Evolutionary conservation across 2,329 filamentous ascomycete genomes (phyloP), one percentile per base, ranked within the genome.

Genomic region (Knufia fluminis): DNA sequence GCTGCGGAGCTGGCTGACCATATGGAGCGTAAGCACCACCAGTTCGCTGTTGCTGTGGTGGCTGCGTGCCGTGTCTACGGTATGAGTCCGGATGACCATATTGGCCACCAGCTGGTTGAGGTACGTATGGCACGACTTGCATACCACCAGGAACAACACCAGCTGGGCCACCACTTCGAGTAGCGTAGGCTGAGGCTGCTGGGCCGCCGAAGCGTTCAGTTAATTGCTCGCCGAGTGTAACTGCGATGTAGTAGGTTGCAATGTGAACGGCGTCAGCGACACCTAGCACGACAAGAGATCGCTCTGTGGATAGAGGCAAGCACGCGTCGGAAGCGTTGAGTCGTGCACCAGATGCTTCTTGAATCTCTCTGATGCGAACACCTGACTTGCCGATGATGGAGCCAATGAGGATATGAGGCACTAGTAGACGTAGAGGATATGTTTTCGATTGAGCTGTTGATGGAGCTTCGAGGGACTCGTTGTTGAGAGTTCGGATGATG

Each of bases 181-280:
- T 95, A 41, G 92, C 92, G 65, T 98, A 98, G 24, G 92, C 91
- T n/a, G 92, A 98, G 44, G 92, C 91, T 51, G 89, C 89, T 17
- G 92, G 90, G 4, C 92, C 92, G 47, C 92, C 91, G 60, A 97
- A 98, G 36, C 92, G 83, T 67, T 98, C 92, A 47, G 92, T 96
- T 52, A 98, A 77, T 71, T 98, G 92, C 74, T 98, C 92, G 42
- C 94, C 84, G 22, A 98, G 79, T n/a, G 92, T 98, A 68, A 91
- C 94, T 49, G 90, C 91, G 56, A 98, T 90, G 64, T 98, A 98
- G 74, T 97, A 98, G 32, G 92, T 95, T 43, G 92, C 92, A 68
- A 98, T 98, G 71, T 98, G 92, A 43, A 98, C 91, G 51, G 92
- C 91, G 72, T 98, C 92, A 48, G 92, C 92, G 51, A 98, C 92